phyloP scores from a whole-genome alignment of 1,284 basidiomycete genomes.

The Peniophora sp. region DNA sequence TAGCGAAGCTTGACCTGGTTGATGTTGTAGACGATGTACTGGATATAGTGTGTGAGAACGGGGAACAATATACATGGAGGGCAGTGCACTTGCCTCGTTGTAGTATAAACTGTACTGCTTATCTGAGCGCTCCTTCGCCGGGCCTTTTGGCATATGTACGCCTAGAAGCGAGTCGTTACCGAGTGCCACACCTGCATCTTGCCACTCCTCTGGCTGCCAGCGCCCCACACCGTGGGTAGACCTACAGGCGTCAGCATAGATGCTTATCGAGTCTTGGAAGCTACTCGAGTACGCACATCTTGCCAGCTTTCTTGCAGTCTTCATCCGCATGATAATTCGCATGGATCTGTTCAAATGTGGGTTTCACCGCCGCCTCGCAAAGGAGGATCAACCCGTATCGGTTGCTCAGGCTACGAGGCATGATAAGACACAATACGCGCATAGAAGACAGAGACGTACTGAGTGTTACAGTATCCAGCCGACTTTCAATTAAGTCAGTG shows the following conservation, averaged over 20 bases:
- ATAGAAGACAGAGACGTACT: conserved; percentile 26
- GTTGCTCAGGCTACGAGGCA: conserved; percentile 35
- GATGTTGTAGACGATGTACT: conserved; percentile 32
- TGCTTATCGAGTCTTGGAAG: not conserved
- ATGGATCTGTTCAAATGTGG: conserved; percentile 39
- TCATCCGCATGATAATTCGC: conserved; percentile 45
- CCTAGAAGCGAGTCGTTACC: conserved; percentile 42
- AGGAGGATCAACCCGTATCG: conserved; percentile 46
- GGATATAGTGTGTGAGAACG: not conserved
- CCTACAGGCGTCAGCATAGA: conserved; percentile 18
- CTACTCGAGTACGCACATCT: conserved; percentile 20
- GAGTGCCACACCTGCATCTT: conserved; percentile 50
- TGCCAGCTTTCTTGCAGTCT: conserved; percentile 34
- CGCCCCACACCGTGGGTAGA: conserved; percentile 48
- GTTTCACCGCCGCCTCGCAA: conserved; percentile 52
- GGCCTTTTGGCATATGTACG: conserved; percentile 51
- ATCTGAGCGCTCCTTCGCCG: conserved; percentile 24
- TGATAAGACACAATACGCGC: not conserved
- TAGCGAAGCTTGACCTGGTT: conserved; percentile 34
- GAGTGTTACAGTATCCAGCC: conserved; percentile 48
- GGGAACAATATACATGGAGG: not conserved
- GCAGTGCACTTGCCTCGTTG: conserved; percentile 37
- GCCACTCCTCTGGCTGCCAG: conserved; percentile 47
- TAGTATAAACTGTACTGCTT: conserved; percentile 32
- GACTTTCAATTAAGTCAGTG: conserved; percentile 37